phyloP scores from a whole-genome alignment of 345 rosid genomes.

The Ceriops decandra region DNA sequence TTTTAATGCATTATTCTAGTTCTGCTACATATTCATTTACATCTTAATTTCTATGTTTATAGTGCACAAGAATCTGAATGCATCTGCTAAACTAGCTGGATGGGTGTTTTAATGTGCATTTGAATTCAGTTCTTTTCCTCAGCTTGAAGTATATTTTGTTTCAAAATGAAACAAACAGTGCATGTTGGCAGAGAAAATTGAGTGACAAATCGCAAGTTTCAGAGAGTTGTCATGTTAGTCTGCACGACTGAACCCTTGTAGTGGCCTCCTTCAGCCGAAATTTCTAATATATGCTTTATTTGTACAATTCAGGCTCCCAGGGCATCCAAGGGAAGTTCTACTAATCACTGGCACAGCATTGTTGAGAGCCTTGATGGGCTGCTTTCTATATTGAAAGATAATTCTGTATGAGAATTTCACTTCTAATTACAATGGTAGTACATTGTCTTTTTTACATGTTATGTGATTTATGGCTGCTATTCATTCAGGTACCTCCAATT shows the following conservation, averaged over 20 bases:
- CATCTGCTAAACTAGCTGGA: background rate
- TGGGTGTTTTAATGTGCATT: slow-evolving; percentile 1
- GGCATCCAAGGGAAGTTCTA: slow-evolving; percentile 17
- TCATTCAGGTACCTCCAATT: slow-evolving; percentile 22
- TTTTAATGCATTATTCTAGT: background rate
- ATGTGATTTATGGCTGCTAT: background rate
- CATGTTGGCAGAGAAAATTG: background rate
- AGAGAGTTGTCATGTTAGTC: background rate
- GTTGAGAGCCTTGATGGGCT: slow-evolving; percentile 20
- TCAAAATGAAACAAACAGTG: background rate
- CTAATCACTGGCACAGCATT: slow-evolving; percentile 20
- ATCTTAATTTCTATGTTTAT: background rate
- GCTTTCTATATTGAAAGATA: slow-evolving; percentile 16
- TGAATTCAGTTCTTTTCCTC: slow-evolving; percentile 1
- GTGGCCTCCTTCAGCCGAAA: background rate
- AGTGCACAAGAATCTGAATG: background rate
- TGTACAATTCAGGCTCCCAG: slow-evolving; percentile 19
- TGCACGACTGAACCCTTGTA: background rate
- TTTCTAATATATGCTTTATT: slow-evolving; percentile 3
- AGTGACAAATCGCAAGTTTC: background rate
- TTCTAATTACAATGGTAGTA: background rate
- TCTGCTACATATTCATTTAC: background rate
- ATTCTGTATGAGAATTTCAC: slow-evolving; percentile 19
- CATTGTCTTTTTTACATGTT: background rate
- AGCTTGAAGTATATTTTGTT: background rate